Base-by-base conservation (phyloP, 1,284 basidiomycete species). In the Cryptococcus neoformans region DNA sequence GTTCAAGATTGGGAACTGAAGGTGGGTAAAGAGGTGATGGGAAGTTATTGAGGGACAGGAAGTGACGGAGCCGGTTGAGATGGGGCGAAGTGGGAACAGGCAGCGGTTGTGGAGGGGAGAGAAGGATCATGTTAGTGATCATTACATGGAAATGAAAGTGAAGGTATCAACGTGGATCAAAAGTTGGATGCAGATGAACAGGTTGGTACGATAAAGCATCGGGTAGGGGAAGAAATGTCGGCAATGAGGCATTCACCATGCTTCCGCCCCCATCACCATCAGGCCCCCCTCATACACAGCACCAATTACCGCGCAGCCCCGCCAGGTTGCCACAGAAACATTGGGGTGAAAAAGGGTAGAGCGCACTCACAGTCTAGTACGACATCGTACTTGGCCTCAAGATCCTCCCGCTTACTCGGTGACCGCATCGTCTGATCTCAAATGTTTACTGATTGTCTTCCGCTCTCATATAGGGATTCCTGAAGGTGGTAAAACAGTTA, bases 1-100 rank as follows among this genome's bases (percentile, higher is more conserved):
- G 81, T 53, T 89, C 89, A 55, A 93, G 86, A 70, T 89, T 87
- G 37, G 89, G 87, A 68, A 89, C 91, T 92, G 65, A 55, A 35
- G 41, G 53, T 36, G 62, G 54, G 55, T 64, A 63, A 37, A 37
- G 28, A 3, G 49, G 47, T 2, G 44, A 5, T 14, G 34, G n/a
- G 16, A 51, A 8, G 37, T 49, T 16, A 21, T 36, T 11, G 45
- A 28, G 28, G 37, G 41, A 49, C 35, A 54, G 41, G 45, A 54
- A 28, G 41, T 55, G 53, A 40, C 49, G 51, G 44, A 58, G 17
- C 17, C 57, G 55, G 50, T 49, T 0, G 51, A 57, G 10, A 45
- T 46, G 46, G 47, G 48, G 36, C 41, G 53, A 34, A 36, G 51
- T 12, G 51, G 16, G 44, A 49, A 38, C 11, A 49, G 55, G 4